These are phyloP conservation scores for Conticribra weissflogii DNA, from an alignment of 108 stramenopile species.

Conservation along the genomic window DNA sequence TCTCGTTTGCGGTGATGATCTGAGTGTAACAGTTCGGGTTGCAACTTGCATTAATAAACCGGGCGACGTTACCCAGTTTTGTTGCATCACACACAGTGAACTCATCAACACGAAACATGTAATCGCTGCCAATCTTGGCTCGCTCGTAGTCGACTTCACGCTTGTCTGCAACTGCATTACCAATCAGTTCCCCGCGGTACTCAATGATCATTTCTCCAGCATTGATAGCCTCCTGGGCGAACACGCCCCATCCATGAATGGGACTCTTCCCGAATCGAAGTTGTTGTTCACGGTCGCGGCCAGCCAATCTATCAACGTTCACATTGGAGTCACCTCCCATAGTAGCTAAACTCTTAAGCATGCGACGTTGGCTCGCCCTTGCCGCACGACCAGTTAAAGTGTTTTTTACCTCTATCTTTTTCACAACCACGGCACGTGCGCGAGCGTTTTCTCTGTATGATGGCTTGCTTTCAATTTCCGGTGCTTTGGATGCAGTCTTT, in stretches of 20 bases:
- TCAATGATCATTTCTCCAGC: constrained; percentile 89
- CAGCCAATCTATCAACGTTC: constrained; percentile 59
- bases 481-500: constrained; percentile 10
- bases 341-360: constrained; percentile 58
- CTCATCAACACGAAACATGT: constrained; percentile 95
- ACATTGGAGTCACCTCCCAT: constrained; percentile 43
- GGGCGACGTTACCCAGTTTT: constrained; percentile 89
- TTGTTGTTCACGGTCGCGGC: constrained; percentile 61
- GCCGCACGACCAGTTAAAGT: constrained; percentile 59
- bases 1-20: constrained; percentile 74
- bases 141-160: constrained; percentile 89
- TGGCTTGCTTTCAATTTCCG: constrained; percentile 3
- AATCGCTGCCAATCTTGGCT: constrained; percentile 86
- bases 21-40: constrained; percentile 91
- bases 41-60: constrained; percentile 97
- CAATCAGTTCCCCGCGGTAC: constrained; percentile 93
- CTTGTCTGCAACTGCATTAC: constrained; percentile 87
- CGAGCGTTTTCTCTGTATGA: constrained; percentile 25
- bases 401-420: constrained; percentile 45
- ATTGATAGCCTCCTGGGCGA: constrained; percentile 65
- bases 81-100: constrained; percentile 84
- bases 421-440: constrained; percentile 17
- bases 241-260: constrained; percentile 89
- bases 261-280: constrained; percentile 73
- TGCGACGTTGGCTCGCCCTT: constrained; percentile 72